Evolutionary conservation across 2,329 filamentous ascomycete species (phyloP).

Genomic region (Waltergamsia citrina): DNA sequence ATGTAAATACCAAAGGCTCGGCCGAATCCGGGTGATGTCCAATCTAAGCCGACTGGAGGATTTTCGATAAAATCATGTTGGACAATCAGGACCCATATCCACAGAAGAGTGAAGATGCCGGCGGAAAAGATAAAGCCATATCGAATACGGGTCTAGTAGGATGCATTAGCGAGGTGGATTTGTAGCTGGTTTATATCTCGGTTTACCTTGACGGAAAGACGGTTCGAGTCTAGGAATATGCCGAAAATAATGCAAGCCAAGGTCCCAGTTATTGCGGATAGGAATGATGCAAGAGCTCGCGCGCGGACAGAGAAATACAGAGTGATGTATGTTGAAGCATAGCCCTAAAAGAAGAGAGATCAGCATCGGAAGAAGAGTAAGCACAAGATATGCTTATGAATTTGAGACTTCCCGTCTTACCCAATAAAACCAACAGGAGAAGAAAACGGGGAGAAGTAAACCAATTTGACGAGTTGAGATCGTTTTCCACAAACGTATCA

Average conservation of each 20-base stretch:
- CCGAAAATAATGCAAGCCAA: constrained; percentile 12
- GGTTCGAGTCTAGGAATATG: constrained; percentile 11
- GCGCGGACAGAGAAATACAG: constrained; percentile 11
- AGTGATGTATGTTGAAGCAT: constrained; percentile 9
- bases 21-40: constrained; percentile 11
- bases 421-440: constrained; percentile 8
- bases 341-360: constrained; percentile 2
- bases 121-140: constrained; percentile 10
- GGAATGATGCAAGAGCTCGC: constrained; percentile 9
- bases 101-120: constrained; percentile 7
- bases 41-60: constrained; percentile 8
- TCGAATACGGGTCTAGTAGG: constrained; percentile 6
- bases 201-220: constrained; percentile 8
- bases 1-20: constrained; percentile 13
- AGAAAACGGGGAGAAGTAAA: constrained; percentile 7
- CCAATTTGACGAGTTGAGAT: constrained; percentile 3
- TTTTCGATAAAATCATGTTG: constrained; percentile 8
- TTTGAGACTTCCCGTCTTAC: constrained; percentile 3
- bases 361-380: background rate
- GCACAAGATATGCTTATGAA: too few species aligned
- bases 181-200: too few species aligned
- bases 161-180: too few species aligned
- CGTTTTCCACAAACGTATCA: constrained; percentile 4
- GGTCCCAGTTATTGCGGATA: constrained; percentile 10
- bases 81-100: constrained; percentile 13